Conservation (phyloP, 352 stramenopile species). For the Pythium insidiosum region DNA sequence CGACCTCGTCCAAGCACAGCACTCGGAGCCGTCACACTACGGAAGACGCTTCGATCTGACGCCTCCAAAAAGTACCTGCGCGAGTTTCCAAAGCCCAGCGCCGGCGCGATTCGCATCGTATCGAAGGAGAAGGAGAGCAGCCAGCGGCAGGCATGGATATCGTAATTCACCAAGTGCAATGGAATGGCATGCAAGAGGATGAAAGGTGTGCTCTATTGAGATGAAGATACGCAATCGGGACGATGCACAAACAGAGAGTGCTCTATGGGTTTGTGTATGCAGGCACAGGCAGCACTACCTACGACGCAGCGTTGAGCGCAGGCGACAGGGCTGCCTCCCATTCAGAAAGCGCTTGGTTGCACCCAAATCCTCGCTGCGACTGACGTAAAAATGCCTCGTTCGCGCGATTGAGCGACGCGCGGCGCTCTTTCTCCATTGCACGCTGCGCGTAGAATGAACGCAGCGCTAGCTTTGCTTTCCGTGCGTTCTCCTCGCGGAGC, state of each 20-base stretch:
- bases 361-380: conserved; percentile 8
- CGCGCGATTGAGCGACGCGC: conserved; percentile 10
- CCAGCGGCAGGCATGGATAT: conserved; percentile 46
- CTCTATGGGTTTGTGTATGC: neutral
- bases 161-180: neutral
- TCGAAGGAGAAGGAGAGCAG: conserved; percentile 6
- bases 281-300: neutral
- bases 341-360: neutral
- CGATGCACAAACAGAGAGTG: conserved; percentile 2
- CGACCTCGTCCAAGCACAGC: conserved; percentile 13
- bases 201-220: too few relatives aligned
- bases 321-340: neutral
- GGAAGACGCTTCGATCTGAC: neutral
- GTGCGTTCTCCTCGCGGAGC: conserved; percentile 8
- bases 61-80: conserved; percentile 30
- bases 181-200: too few relatives aligned
- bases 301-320: neutral
- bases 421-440: conserved; percentile 1
- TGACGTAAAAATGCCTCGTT: conserved; percentile 11
- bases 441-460: conserved; percentile 11
- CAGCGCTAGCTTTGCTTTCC: conserved; percentile 10
- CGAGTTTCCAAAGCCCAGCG: conserved; percentile 48
- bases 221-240: neutral
- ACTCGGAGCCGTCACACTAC: conserved; percentile 3
- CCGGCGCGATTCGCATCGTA: conserved; percentile 45